Conservation (phyloP, 2,329 filamentous ascomycete species). For the Aspergillus glaucus region DNA sequence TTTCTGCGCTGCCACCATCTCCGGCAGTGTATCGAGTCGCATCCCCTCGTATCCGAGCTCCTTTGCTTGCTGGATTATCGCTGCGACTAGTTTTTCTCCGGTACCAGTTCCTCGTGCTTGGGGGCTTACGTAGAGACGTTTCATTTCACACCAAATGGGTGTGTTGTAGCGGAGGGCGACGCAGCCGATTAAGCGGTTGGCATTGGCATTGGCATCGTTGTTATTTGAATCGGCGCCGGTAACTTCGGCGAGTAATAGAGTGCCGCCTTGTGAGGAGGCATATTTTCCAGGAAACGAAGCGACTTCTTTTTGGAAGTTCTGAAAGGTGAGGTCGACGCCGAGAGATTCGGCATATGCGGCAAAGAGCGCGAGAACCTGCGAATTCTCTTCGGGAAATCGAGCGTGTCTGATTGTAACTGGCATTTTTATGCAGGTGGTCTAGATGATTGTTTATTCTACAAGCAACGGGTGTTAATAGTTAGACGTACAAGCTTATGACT, state of each 20-base stretch:
- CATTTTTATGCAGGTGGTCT: slow-evolving; percentile 1
- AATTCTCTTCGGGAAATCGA: slow-evolving; percentile 36
- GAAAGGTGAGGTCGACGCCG: slow-evolving; percentile 51
- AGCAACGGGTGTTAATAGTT: no score
- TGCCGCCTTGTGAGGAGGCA: slow-evolving; percentile 37
- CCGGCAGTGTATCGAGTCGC: slow-evolving; percentile 50
- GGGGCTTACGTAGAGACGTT: slow-evolving; percentile 50
- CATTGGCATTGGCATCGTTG: slow-evolving; percentile 6
- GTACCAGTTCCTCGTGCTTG: slow-evolving; percentile 45
- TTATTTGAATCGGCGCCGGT: slow-evolving; percentile 6
- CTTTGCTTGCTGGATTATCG: slow-evolving; percentile 41
- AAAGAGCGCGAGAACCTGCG: slow-evolving; percentile 39
- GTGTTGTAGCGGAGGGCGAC: slow-evolving; percentile 42
- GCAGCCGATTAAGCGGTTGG: slow-evolving; percentile 38
- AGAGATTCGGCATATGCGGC: slow-evolving; percentile 40
- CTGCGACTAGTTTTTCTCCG: slow-evolving; percentile 43
- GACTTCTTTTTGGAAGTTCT: slow-evolving; percentile 50
- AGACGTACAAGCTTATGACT: background rate
- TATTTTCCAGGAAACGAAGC: slow-evolving; percentile 51
- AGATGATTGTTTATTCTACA: background rate
- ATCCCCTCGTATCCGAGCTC: slow-evolving; percentile 47
- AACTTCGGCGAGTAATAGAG: slow-evolving; percentile 43
- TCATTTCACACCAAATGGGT: slow-evolving; percentile 46
- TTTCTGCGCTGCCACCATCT: slow-evolving; percentile 46
- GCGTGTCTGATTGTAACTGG: slow-evolving; percentile 30